Conservation (phyloP, 2,329 filamentous ascomycete genomes). For the Clarireedia monteithiana region DNA sequence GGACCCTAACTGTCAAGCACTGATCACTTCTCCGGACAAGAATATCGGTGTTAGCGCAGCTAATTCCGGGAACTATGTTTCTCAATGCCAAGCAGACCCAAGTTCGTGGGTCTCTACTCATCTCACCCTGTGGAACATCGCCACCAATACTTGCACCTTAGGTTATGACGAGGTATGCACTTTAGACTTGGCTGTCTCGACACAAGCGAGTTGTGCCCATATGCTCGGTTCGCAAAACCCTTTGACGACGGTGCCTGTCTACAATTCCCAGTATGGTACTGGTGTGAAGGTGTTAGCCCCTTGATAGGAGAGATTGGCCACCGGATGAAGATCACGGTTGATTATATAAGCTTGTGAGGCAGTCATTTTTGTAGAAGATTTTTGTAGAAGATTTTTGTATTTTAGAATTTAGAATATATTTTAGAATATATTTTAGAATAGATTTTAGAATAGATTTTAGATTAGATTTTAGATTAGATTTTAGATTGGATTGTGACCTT, state of each 20-base stretch:
- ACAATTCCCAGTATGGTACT: background rate
- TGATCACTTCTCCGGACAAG: background rate
- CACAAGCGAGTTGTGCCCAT: background rate
- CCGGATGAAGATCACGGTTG: no score
- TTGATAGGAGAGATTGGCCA: background rate
- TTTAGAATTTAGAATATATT: no score
- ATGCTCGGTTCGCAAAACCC: background rate
- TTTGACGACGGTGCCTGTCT: background rate
- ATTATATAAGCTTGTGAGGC: no score
- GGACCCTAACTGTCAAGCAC: background rate
- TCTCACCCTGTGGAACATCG: background rate
- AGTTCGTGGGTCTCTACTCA: background rate
- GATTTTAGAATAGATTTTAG: no score
- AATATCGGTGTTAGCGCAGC: background rate
- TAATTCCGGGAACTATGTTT: background rate
- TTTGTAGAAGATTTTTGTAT: no score
- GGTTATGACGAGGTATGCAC: background rate
- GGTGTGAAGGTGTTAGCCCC: background rate
- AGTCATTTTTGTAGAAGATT: no score
- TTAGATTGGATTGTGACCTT: no score
- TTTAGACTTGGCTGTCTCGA: background rate
- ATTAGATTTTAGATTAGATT: no score
- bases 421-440: no score
- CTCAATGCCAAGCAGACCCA: background rate
- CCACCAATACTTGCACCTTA: background rate